phyloP scores from a whole-genome alignment of 2,329 filamentous ascomycete species.

The Exophiala alcalophila region DNA sequence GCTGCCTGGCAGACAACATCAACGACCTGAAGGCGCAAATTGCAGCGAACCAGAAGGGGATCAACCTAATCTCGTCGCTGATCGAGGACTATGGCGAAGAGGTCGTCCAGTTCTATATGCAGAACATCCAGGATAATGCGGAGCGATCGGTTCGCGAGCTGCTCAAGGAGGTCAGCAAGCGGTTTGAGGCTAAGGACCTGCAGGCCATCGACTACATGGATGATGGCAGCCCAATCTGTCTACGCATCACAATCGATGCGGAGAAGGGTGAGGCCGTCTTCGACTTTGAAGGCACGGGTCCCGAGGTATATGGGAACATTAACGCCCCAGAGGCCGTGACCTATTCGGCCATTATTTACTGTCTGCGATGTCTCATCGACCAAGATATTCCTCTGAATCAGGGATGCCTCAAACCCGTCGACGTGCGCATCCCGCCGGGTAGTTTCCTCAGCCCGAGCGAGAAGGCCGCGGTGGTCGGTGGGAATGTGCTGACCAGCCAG shows the following conservation, averaged over 20 bases:
- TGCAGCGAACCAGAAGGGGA: conserved; percentile 82
- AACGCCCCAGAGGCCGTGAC: conserved; percentile 81
- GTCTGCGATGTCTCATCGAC: conserved; percentile 72
- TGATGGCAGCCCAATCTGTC: conserved; percentile 72
- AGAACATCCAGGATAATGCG: conserved; percentile 75
- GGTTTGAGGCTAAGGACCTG: conserved; percentile 68
- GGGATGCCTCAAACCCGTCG: conserved; percentile 74
- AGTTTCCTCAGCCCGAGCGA: conserved; percentile 73
- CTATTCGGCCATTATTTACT: conserved; percentile 83
- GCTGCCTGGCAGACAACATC: conserved; percentile 77
- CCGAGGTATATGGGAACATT: conserved; percentile 75
- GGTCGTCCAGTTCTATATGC: conserved; percentile 81
- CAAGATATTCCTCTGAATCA: conserved; percentile 85
- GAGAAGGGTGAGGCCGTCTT: conserved; percentile 73
- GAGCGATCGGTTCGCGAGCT: conserved; percentile 71
- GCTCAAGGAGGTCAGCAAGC: conserved; percentile 66
- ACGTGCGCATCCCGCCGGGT: conserved; percentile 68
- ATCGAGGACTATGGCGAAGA: conserved; percentile 75
- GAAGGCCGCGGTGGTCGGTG: conserved; percentile 76
- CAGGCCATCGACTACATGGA: conserved; percentile 81
- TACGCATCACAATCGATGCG: conserved; percentile 72
- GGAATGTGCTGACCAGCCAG: conserved; percentile 76
- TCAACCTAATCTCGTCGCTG: conserved; percentile 69
- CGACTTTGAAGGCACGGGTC: conserved; percentile 73
- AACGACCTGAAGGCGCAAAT: conserved; percentile 85